phyloP scores from a whole-genome alignment of 1,284 basidiomycete genomes.

The Cutaneotrichosporon cavernicola region DNA sequence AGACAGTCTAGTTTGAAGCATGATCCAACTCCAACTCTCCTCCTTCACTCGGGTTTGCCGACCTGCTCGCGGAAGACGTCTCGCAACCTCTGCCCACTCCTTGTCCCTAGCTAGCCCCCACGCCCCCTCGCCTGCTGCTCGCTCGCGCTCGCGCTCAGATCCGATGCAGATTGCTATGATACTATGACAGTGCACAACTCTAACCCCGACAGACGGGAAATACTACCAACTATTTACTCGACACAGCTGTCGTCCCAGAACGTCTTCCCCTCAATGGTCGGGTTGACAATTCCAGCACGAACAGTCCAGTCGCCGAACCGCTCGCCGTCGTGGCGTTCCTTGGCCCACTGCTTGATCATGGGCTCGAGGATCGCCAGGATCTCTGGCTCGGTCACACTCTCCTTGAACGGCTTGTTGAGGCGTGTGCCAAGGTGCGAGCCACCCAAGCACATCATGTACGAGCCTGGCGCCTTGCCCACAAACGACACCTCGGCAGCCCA shows the following conservation, averaged over 20 bases:
- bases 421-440: slow-evolving; percentile 92
- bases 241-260: slow-evolving; percentile 67
- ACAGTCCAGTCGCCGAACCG: slow-evolving; percentile 95
- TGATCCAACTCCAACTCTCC: no score
- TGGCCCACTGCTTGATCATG: slow-evolving; percentile 91
- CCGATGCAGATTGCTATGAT: slow-evolving; percentile 9
- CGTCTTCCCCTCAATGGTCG: slow-evolving; percentile 70
- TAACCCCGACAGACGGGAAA: slow-evolving; percentile 6
- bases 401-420: slow-evolving; percentile 74
- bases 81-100: no score
- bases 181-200: slow-evolving; percentile 14
- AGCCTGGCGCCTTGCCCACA: slow-evolving; percentile 91
- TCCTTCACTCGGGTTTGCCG: no score
- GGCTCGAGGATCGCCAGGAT: slow-evolving; percentile 84
- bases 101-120: no score
- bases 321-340: slow-evolving; percentile 85
- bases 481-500: slow-evolving; percentile 96
- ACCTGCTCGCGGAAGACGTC: no score
- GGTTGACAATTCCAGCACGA: slow-evolving; percentile 76
- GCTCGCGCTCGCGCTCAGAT: not conserved
- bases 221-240: not conserved
- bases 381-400: slow-evolving; percentile 89
- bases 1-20: no score
- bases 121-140: no score
- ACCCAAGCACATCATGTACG: slow-evolving; percentile 92